Evolutionary conservation across 2,329 filamentous ascomycete genomes (phyloP).

Genomic region (Microdochium bolleyi): DNA sequence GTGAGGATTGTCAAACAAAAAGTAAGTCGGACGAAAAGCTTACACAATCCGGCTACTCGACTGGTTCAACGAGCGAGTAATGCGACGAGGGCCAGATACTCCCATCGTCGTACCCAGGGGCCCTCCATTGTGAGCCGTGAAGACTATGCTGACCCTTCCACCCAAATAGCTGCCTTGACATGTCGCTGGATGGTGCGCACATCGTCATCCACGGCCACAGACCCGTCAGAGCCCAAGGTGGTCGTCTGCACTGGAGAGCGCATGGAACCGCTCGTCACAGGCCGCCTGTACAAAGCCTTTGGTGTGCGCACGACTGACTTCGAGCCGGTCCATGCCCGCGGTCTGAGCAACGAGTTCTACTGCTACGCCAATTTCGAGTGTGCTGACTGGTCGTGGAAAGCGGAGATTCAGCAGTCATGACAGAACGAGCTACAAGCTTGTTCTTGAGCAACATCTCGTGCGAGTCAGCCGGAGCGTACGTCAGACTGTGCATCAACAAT

Average conservation of each 20-base stretch:
- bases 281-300: slow-evolving; percentile 57
- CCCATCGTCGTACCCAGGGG: too few species aligned
- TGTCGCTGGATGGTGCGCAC: slow-evolving; percentile 61
- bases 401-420: background rate
- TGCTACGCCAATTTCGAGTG: slow-evolving; percentile 76
- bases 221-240: slow-evolving; percentile 24
- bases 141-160: slow-evolving; percentile 1
- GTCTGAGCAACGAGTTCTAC: slow-evolving; percentile 72
- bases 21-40: slow-evolving; percentile 30
- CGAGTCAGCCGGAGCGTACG: too few species aligned
- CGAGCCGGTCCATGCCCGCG: slow-evolving; percentile 60
- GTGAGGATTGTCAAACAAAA: slow-evolving; percentile 75
- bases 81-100: too few species aligned
- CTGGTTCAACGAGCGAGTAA: too few species aligned
- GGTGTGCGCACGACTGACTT: slow-evolving; percentile 60
- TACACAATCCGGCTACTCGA: too few species aligned
- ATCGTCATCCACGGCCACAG: slow-evolving; percentile 8
- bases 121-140: too few species aligned
- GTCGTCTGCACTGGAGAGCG: slow-evolving; percentile 73
- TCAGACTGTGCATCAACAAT: too few species aligned
- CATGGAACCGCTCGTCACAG: slow-evolving; percentile 56
- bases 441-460: too few species aligned
- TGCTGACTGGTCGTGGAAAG: slow-evolving; percentile 34
- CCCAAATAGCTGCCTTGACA: slow-evolving; percentile 56
- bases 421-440: too few species aligned